Evolutionary conservation across 345 rosid genomes (phyloP).

Genomic region (Bruguiera parviflora): DNA sequence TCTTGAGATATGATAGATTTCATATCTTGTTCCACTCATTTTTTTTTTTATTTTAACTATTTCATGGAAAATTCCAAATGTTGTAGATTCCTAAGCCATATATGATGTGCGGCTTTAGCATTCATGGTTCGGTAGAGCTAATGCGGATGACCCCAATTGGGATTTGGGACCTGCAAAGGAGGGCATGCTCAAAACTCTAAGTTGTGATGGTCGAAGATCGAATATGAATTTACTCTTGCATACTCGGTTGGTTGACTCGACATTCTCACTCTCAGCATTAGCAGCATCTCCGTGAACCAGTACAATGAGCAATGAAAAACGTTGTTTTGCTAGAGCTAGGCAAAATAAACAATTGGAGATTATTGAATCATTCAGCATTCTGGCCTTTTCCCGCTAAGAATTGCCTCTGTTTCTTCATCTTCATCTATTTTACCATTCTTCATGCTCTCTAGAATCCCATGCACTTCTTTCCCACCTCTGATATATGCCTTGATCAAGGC

Average conservation of each 20-base stretch:
- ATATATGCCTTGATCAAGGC: conserved; percentile 52
- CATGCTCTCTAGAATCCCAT: conserved; percentile 45
- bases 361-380: conserved; percentile 3
- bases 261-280: neutral
- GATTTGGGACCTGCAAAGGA: too few relatives aligned
- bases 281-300: neutral
- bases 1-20: too few relatives aligned
- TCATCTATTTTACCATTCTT: conserved; percentile 27
- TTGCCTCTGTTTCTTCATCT: conserved; percentile 24
- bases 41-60: too few relatives aligned
- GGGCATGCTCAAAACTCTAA: neutral
- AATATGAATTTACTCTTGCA: neutral
- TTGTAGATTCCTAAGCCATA: too few relatives aligned
- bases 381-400: conserved; percentile 16
- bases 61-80: too few relatives aligned
- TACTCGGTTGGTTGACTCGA: conserved; percentile 4
- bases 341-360: neutral
- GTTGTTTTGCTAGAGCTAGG: neutral
- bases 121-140: too few relatives aligned
- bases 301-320: neutral
- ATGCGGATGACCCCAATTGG: too few relatives aligned
- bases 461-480: conserved; percentile 42
- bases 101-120: too few relatives aligned
- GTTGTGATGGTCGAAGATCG: neutral
- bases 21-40: too few relatives aligned